These are phyloP conservation scores for Sarocladiaceae sp. DNA, from an alignment of 2,329 filamentous ascomycete species.

Conservation along the genomic window DNA sequence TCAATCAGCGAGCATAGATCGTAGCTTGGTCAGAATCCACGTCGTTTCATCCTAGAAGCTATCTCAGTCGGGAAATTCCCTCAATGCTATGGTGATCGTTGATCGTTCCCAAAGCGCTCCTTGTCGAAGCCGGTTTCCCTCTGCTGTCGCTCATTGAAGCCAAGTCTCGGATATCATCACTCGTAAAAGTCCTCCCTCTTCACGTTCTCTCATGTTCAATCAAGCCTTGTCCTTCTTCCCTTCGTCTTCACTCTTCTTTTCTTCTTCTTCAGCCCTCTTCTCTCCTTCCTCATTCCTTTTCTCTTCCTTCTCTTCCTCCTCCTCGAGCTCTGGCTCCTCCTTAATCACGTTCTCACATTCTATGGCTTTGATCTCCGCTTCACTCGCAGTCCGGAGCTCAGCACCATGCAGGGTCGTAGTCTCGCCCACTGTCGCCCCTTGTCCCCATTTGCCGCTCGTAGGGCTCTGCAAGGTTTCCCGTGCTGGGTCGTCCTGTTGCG, in stretches of 20 bases:
- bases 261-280: slow-evolving; percentile 18
- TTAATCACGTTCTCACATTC: slow-evolving; percentile 15
- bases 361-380: slow-evolving; percentile 15
- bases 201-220: neutral
- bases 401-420: slow-evolving; percentile 22
- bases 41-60: too few relatives aligned
- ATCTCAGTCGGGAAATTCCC: too few relatives aligned
- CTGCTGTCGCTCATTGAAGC: too few relatives aligned
- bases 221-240: slow-evolving; percentile 18
- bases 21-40: too few relatives aligned
- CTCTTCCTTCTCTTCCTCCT: slow-evolving; percentile 18
- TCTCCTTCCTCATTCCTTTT: slow-evolving; percentile 1
- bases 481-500: slow-evolving; percentile 21
- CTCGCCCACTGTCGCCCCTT: slow-evolving; percentile 18
- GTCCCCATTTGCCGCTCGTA: slow-evolving; percentile 37
- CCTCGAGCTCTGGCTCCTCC: slow-evolving; percentile 19
- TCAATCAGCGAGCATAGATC: too few relatives aligned
- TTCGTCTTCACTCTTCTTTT: slow-evolving; percentile 11
- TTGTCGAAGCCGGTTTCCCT: too few relatives aligned
- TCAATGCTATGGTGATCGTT: too few relatives aligned
- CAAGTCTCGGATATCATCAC: neutral
- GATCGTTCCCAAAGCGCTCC: too few relatives aligned
- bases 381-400: slow-evolving; percentile 33
- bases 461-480: slow-evolving; percentile 37
- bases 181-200: neutral